These are phyloP conservation scores for Talaromyces marneffei DNA, from an alignment of 2,329 filamentous ascomycete species.

Conservation along the genomic window DNA sequence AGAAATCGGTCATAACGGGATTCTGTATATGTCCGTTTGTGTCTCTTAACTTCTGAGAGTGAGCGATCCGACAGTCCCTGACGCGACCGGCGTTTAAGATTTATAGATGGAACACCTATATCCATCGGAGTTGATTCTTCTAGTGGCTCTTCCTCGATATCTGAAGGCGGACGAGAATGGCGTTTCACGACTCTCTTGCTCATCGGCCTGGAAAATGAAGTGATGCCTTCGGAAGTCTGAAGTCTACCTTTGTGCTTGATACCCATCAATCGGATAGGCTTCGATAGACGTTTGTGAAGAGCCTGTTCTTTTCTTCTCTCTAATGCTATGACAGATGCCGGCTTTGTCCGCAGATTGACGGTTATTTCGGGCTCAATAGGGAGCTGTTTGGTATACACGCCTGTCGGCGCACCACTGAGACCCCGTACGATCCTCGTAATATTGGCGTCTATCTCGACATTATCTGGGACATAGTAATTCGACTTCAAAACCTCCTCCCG, in stretches of 20 bases:
- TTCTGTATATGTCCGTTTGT: neutral
- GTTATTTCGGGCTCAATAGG: slow-evolving; percentile 31
- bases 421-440: slow-evolving; percentile 25
- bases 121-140: neutral
- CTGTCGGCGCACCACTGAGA: slow-evolving; percentile 3
- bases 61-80: neutral
- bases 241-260: slow-evolving; percentile 20
- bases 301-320: slow-evolving; percentile 25
- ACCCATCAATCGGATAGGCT: slow-evolving; percentile 27
- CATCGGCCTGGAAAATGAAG: slow-evolving; percentile 24
- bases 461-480: slow-evolving; percentile 41
- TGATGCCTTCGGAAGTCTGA: slow-evolving; percentile 19
- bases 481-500: slow-evolving; percentile 47
- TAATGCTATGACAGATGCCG: slow-evolving; percentile 24
- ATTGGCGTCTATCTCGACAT: slow-evolving; percentile 34
- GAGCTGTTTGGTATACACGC: neutral
- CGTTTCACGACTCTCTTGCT: neutral
- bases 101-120: neutral
- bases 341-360: slow-evolving; percentile 34
- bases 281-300: slow-evolving; percentile 23
- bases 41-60: slow-evolving; percentile 1
- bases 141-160: neutral
- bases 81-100: neutral
- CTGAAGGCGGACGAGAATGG: neutral
- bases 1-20: slow-evolving; percentile 10